These are phyloP conservation scores for Marasmius sp. DNA, from an alignment of 1,284 basidiomycete genomes.

Conservation along the genomic window DNA sequence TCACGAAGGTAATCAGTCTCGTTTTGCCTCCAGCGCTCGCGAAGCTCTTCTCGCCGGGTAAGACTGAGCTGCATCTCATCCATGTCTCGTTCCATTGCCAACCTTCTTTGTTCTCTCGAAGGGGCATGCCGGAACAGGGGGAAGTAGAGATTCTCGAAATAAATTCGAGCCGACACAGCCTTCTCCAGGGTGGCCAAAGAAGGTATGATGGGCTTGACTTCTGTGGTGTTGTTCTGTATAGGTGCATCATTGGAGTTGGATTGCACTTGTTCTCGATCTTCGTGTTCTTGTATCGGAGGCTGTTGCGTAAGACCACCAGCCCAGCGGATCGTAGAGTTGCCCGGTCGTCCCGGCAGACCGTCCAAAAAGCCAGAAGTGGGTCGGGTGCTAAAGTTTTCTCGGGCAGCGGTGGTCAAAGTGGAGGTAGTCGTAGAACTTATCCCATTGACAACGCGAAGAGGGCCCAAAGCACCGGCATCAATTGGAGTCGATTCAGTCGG, in stretches of 20 bases:
- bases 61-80: constrained; percentile 69
- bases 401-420: constrained; percentile 66
- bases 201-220: constrained; percentile 67
- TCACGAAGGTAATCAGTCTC: constrained; percentile 91
- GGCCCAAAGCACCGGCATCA: constrained; percentile 41
- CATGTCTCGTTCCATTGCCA: constrained; percentile 89
- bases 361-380: constrained; percentile 38
- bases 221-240: constrained; percentile 30
- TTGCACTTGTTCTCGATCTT: constrained; percentile 40
- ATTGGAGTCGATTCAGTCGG: constrained; percentile 46
- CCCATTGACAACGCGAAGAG: constrained; percentile 84
- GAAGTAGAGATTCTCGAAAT: constrained; percentile 96
- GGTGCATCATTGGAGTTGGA: constrained; percentile 17
- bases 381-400: constrained; percentile 58
- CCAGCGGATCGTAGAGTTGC: constrained; percentile 62
- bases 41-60: constrained; percentile 68
- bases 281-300: constrained; percentile 59
- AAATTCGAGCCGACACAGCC: constrained; percentile 89
- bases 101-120: constrained; percentile 80
- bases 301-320: constrained; percentile 59
- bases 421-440: constrained; percentile 63
- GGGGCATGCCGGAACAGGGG: constrained; percentile 83
- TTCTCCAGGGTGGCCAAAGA: constrained; percentile 91
- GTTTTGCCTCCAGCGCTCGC: constrained; percentile 80
- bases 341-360: constrained; percentile 56